These are phyloP conservation scores for Apiotrichum gamsii DNA, from an alignment of 1,284 basidiomycete species.

Conservation along the genomic window DNA sequence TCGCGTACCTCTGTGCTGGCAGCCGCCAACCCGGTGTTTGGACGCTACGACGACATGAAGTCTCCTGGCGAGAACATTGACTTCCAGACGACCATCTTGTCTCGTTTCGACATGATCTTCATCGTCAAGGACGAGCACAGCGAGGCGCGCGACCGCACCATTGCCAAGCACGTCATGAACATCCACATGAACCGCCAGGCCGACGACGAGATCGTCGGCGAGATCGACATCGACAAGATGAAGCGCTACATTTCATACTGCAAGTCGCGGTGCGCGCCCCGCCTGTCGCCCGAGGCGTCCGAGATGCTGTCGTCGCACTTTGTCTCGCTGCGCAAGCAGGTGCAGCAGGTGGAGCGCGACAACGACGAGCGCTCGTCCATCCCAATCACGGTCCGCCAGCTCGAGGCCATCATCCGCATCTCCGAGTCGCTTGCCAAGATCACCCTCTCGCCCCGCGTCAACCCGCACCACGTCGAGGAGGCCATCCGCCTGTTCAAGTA, in stretches of 20 bases:
- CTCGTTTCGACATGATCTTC: constrained; percentile 99
- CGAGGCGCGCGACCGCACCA: constrained; percentile 87
- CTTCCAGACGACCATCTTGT: constrained; percentile 89
- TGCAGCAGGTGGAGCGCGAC: constrained; percentile 92
- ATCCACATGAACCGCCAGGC: constrained; percentile 92
- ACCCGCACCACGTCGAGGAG: constrained; percentile 93
- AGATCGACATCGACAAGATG: constrained; percentile 97
- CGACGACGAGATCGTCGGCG: constrained; percentile 67
- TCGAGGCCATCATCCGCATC: constrained; percentile 98
- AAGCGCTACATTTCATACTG: constrained; percentile 94
- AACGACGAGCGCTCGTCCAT: constrained; percentile 97
- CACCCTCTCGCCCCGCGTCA: constrained; percentile 77
- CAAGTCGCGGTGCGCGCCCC: constrained; percentile 96
- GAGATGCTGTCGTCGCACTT: constrained; percentile 98
- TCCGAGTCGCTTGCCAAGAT: constrained; percentile 95
- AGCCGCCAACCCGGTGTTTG: constrained; percentile 98
- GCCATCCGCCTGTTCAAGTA: constrained; percentile 97
- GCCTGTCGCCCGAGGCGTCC: constrained; percentile 83
- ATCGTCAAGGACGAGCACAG: constrained; percentile 99
- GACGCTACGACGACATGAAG: constrained; percentile 94
- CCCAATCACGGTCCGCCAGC: constrained; percentile 95
- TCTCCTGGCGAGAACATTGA: constrained; percentile 69
- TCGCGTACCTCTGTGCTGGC: constrained; percentile 93
- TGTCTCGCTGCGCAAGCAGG: constrained; percentile 86
- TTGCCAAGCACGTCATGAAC: constrained; percentile 97